Conservation (phyloP, 2,329 filamentous ascomycete genomes). For the Fusarium bactridioides region DNA sequence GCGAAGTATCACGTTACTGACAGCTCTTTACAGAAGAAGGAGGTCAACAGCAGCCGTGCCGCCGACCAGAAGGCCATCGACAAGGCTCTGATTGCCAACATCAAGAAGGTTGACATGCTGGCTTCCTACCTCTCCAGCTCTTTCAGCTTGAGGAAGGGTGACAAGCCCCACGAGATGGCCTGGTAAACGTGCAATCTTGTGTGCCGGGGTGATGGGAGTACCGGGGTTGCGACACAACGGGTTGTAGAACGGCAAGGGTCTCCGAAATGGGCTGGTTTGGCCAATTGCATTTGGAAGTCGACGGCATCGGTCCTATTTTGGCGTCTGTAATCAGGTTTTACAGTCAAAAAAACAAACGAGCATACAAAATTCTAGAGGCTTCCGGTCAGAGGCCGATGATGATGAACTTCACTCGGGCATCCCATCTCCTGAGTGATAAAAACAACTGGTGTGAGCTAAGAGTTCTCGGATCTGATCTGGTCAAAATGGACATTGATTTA, state of each 20-base stretch:
- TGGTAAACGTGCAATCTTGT: slow-evolving; percentile 72
- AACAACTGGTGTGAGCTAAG: slow-evolving; percentile 17
- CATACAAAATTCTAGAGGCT: slow-evolving; percentile 49
- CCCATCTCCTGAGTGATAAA: slow-evolving; percentile 32
- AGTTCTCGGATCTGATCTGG: slow-evolving; percentile 11
- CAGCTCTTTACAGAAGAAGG: slow-evolving; percentile 81
- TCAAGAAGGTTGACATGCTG: slow-evolving; percentile 98
- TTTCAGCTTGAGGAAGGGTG: slow-evolving; percentile 99
- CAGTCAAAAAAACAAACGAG: slow-evolving; percentile 62
- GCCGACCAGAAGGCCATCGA: slow-evolving; percentile 99
- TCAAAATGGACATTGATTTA: slow-evolving; percentile 31
- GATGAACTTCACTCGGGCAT: slow-evolving; percentile 42
- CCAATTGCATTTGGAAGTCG: slow-evolving; percentile 73
- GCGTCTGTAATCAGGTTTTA: slow-evolving; percentile 73
- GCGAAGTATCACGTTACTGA: slow-evolving; percentile 34
- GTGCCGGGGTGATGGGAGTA: slow-evolving; percentile 41
- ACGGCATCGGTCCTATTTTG: slow-evolving; percentile 71
- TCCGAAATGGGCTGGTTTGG: slow-evolving; percentile 64
- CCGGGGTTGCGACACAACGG: slow-evolving; percentile 46
- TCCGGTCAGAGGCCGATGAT: slow-evolving; percentile 46
- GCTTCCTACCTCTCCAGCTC: slow-evolving; percentile 91
- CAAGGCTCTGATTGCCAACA: slow-evolving; percentile 91
- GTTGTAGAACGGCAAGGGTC: slow-evolving; percentile 57
- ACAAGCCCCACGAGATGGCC: slow-evolving; percentile 99
- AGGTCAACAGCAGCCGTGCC: slow-evolving; percentile 87